Evolutionary conservation across 306 rosid genomes (phyloP), one percentile per base, ranked within the genome.

Genomic region (Cicer arietinum): DNA sequence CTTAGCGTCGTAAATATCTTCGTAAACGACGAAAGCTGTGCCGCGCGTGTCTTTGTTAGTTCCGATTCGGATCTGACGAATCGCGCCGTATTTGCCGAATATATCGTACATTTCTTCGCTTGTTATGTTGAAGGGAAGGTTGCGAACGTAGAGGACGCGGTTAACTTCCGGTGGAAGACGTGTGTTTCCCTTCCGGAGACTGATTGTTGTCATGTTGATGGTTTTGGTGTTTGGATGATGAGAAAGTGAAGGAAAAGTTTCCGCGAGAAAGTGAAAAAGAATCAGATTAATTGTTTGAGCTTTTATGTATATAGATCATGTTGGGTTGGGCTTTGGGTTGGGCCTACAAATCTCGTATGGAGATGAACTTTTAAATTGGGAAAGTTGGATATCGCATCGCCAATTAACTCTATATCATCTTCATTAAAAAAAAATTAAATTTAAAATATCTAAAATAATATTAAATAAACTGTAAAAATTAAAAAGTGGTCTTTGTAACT

Each of bases 31-130:
- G 77, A 89, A 94, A 43, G 99, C 99, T 2, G 99, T 94, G 41
- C 99, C 99, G 6, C 99, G 85, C 0, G 99, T 94, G 85, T 94
- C 99, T 88, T 94, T 94, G 85, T 82, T 92, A 7, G 93, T 88
- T 0, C 97, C 99, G 22, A 94, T 82, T 7, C 97, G 96, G 48
- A 92, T 94, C 95, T 94, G 99, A 22, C 99, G 89, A 13, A 94
- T 94, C 10, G 97, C 99, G 0, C 99, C 99, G 89, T 94, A 92
- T 63, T 94, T 94, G 56, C 99, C 99, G 68, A 94, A 92, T 10
- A 94, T 94, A 37, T 94, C 99, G 88, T 94, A 94, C 99, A 94
- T 94, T 91, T 94, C 99, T 67, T 94, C 97, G 85, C 99, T 92
- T 2, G 99, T 87, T 10, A 94, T 94, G 87, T 92, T 94, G 90